Percentiles rank a stretch among this genome's conserved stretches.
Conservation (phyloP, 2,329 filamentous ascomycete species). For the Balansia obtecta region DNA sequence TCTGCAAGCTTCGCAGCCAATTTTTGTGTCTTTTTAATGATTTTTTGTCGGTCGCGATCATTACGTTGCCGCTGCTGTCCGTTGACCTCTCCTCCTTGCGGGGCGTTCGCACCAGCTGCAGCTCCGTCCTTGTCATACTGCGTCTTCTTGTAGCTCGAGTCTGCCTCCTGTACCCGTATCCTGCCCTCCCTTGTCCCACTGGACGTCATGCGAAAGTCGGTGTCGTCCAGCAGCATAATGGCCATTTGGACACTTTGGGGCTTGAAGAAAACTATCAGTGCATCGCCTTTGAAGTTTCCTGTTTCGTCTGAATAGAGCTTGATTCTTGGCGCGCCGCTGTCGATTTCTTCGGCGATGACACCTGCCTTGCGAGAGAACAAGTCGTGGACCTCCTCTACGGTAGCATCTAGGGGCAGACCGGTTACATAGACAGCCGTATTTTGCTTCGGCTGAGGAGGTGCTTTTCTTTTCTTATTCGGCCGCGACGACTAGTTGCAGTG, state of each 20-base stretch:
- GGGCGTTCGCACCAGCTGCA: not conserved
- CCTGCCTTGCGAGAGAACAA: constrained; percentile 76
- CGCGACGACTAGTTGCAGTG: constrained; percentile 12
- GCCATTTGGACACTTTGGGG: constrained; percentile 84
- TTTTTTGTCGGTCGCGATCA: constrained; percentile 69
- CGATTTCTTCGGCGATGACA: constrained; percentile 88
- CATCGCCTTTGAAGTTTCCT: constrained; percentile 86
- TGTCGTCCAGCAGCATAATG: constrained; percentile 69
- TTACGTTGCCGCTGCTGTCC: constrained; percentile 34
- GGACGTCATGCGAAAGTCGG: constrained; percentile 57
- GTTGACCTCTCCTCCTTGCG: constrained; percentile 10
- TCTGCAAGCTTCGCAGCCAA: constrained; percentile 85
- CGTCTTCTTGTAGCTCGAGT: constrained; percentile 83
- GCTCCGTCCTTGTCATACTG: constrained; percentile 43
- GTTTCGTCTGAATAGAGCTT: constrained; percentile 80
- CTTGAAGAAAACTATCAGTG: constrained; percentile 87
- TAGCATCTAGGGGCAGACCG: constrained; percentile 68
- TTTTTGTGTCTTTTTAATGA: constrained; percentile 84
- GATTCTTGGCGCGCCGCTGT: constrained; percentile 75
- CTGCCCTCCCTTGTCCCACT: constrained; percentile 43
- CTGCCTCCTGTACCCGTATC: constrained; percentile 75
- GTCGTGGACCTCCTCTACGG: constrained; percentile 66
- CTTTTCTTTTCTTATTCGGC: constrained; percentile 33
- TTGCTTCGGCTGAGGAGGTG: constrained; percentile 40
- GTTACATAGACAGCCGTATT: constrained; percentile 93